A percentile compares a stretch with the other conserved stretches of the same genome.
These are phyloP conservation scores for Ustilago tritici DNA, from an alignment of 1,284 basidiomycete genomes.

Conservation along the genomic window DNA sequence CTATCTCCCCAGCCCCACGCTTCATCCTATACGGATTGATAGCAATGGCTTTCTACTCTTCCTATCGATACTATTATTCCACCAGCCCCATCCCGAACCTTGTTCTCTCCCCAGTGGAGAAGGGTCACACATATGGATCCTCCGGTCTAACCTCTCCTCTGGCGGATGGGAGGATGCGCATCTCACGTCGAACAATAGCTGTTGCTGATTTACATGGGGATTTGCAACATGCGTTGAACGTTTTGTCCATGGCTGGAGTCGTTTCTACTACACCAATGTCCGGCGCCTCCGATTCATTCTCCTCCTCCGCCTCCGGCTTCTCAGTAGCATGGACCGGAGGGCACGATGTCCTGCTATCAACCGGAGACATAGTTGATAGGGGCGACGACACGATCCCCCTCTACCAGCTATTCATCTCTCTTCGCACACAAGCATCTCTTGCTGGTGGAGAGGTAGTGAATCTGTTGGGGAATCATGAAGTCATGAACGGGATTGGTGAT, in stretches of 20 bases:
- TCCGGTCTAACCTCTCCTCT: not conserved
- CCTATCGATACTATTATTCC: conserved; percentile 22
- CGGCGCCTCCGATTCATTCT: not conserved
- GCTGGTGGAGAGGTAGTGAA: conserved; percentile 59
- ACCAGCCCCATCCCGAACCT: not conserved
- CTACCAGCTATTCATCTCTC: conserved; percentile 58
- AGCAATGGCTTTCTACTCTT: conserved; percentile 26
- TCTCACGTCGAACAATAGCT: conserved; percentile 56
- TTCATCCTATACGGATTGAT: not conserved
- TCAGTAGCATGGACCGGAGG: conserved; percentile 54
- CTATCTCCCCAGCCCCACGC: not conserved
- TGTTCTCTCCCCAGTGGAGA: not conserved
- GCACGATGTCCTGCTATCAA: conserved; percentile 61
- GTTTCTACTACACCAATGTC: conserved; percentile 14
- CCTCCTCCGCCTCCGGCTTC: not conserved
- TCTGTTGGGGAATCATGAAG: conserved; percentile 60
- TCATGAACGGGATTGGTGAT: conserved; percentile 70
- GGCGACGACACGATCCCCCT: conserved; percentile 66
- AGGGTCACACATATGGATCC: not conserved
- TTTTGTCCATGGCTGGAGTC: conserved; percentile 59
- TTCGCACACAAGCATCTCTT: conserved; percentile 47
- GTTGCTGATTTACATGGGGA: conserved; percentile 68
- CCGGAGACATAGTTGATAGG: conserved; percentile 68
- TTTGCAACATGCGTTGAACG: conserved; percentile 59
- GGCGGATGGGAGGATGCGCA: conserved; percentile 14